Evolutionary conservation across 148 eudicot genomes (phyloP).

Genomic region (Gaultheria prostrata): DNA sequence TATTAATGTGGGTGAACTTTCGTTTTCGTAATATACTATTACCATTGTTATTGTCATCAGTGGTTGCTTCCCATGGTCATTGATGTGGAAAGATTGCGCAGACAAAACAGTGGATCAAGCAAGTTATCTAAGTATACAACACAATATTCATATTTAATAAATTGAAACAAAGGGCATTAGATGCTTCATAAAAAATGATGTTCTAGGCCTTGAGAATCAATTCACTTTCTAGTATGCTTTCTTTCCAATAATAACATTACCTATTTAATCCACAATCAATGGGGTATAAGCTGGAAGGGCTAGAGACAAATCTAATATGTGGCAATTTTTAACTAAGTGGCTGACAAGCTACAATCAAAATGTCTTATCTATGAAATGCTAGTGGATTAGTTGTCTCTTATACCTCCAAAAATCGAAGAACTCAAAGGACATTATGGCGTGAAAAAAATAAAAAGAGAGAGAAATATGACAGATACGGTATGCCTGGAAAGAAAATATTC

Average conservation of each 20-base stretch:
- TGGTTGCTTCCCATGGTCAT: background rate
- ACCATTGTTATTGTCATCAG: background rate
- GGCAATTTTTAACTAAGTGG: no score
- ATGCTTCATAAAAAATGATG: background rate
- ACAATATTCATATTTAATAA: background rate
- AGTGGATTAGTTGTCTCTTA: no score
- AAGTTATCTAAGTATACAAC: background rate
- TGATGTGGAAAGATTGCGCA: background rate
- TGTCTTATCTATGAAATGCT: no score
- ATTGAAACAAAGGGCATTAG: background rate
- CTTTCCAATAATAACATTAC: no score
- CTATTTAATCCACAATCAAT: no score
- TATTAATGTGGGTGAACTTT: background rate
- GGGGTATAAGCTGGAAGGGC: no score
- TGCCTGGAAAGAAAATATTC: background rate
- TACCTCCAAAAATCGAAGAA: no score
- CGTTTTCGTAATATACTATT: background rate
- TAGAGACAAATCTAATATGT: no score
- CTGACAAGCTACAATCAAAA: no score
- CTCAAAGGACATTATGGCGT: background rate
- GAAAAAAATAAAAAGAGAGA: no score
- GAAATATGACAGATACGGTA: background rate
- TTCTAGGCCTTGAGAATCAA: constrained; percentile 6
- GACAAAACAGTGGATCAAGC: background rate
- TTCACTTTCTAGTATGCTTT: no score